Evolutionary conservation across 164 flowering plant species (phyloP).

Genomic region (Annona squamosa): DNA sequence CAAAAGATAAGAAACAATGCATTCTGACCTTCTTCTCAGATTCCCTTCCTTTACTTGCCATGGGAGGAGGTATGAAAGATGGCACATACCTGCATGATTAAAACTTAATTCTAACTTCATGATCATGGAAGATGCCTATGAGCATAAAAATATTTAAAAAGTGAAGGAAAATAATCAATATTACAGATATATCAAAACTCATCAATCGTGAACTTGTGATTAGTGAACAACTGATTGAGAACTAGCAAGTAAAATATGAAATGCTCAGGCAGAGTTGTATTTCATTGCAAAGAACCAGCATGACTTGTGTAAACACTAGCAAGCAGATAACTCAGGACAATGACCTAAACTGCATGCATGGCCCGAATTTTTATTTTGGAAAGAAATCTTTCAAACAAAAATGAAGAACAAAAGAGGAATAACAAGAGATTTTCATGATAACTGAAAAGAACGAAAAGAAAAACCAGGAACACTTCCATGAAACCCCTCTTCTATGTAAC

Average conservation of each 20-base stretch:
- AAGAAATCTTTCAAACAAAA: too few relatives aligned
- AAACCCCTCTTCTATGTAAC: too few relatives aligned
- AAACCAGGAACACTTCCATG: too few relatives aligned
- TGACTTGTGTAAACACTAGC: too few relatives aligned
- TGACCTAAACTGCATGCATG: too few relatives aligned
- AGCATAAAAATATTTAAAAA: neutral
- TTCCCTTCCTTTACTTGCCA: conserved; percentile 82
- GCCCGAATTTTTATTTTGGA: too few relatives aligned
- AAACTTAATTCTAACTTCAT: conserved; percentile 1
- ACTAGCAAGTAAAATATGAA: neutral
- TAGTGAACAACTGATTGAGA: neutral
- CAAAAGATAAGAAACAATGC: neutral
- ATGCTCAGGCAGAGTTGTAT: too few relatives aligned
- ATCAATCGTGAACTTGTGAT: neutral
- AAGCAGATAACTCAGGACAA: too few relatives aligned
- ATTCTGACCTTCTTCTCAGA: conserved; percentile 66
- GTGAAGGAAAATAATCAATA: neutral
- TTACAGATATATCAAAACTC: neutral
- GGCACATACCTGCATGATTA: conserved; percentile 83
- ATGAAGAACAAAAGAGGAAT: too few relatives aligned
- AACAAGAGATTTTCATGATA: too few relatives aligned
- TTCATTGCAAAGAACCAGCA: too few relatives aligned
- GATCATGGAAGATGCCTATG: neutral
- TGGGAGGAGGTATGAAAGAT: conserved; percentile 86
- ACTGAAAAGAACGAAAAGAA: too few relatives aligned